Evolutionary conservation across 148 eudicot species (phyloP), one percentile per base, ranked within the genome.

Genomic region (Cornus suecica): DNA sequence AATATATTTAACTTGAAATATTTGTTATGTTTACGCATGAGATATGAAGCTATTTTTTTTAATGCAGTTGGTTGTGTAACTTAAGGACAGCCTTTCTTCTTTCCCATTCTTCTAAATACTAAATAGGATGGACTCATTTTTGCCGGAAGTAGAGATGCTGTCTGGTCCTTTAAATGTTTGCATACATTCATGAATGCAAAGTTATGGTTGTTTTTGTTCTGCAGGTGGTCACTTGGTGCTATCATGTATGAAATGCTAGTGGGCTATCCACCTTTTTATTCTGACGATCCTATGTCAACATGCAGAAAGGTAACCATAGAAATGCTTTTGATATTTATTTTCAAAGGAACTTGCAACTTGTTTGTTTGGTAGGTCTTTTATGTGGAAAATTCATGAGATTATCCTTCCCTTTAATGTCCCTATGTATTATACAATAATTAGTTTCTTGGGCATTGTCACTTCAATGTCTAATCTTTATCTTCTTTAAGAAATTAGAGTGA

Each of bases 221-320:
- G 63, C 79, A 95, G 99, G 99, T 95, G 99, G 99, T 95, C 99
- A 65, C 92, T 95, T 66, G 99, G 99, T 69, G 97, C 99, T 73
- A 95, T 95, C 66, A 92, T 92, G 97, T 92, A 79, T 80, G 97
- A 92, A 85, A 95, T 95, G 99, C 99, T 95, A 24, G 97, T 95
- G 20, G 97, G 99, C 32, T 95, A 92, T 83, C 99, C 99, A 37
- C 99, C 99, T 77, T 95, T 95, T 76, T 95, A 95, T 87, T 95
- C 99, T 37, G 99, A 95, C 83, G 99, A 95, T 79, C 97, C 99
- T 61, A 95, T 95, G 99, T 89, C 99, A 69, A 95, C 99, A 30
- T 95, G 99, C 83, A 80, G 99, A 81, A 95, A 95, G 97, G 99
- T 95, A 85, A 69, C 71, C 68, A 15, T 56, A 11, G 10, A 11